Evolutionary conservation across 495 filamentous ascomycete genomes (phyloP), one percentile per base, ranked within the genome.

Genomic region (Tuber indicum): DNA sequence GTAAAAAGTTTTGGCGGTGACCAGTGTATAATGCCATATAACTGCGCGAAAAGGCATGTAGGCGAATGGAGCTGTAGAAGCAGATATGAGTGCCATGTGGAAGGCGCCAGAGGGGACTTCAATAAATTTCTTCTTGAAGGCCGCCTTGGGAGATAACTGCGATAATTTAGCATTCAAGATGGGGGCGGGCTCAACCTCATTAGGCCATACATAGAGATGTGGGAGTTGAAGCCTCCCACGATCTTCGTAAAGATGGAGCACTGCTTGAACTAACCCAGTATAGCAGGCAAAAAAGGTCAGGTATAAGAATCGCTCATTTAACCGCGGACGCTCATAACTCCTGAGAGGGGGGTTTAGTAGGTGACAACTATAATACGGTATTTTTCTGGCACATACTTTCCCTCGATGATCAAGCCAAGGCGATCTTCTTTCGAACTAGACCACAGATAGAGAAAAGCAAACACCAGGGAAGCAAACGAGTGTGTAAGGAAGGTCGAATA

Each of bases 271-370:
- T 52, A 92, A 77, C 8, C 92, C 94, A 26, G 95, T 85, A 1
- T 89, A 84, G 9, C 92, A 77, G 75, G 94, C 88, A 79, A 91
- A 89, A 66, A 89, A 89, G 14, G 92, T 90, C 26, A 98, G 86
- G 84, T 94, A 97, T 46, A 99, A 87, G 1, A 93, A 90, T 78
- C 92, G 87, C 85, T 99, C 96, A 83, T 99, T 99, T 77, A 98
- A 84, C n/a, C 88, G 88, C 21, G 90, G 86, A 23, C 95, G 88
- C 83, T 96, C 94, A 75, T 92, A 86, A 75, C 82, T 86, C 52
- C 85, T 86, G 21, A 70, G 45, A 46, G 70, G 36, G 46, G 42
- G 26, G 69, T 32, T 76, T 70, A 81, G 72, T 74, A 44, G 10
- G 80, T 49, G 10, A 44, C 39, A 43, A 45, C 66, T 58, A 23